Percentiles rank a stretch among this genome's conserved stretches.
Evolutionary conservation across 2,329 filamentous ascomycete genomes (phyloP).

Genomic region (Claviceps sp.): DNA sequence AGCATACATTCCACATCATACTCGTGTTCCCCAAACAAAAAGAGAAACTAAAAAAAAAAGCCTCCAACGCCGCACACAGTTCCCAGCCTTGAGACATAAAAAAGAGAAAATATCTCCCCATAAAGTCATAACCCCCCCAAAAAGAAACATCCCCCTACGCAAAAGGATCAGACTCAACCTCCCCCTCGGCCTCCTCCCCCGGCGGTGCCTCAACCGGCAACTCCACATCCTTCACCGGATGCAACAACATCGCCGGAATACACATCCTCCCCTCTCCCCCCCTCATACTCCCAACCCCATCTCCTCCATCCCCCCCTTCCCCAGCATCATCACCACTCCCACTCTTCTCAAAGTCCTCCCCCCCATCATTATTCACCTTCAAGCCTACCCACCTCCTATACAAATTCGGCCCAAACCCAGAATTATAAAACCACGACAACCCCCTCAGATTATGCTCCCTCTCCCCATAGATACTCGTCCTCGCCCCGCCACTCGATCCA

Average conservation of each 20-base stretch:
- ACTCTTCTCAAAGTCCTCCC: constrained; percentile 60
- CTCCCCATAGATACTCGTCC: constrained; percentile 65
- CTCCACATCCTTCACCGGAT: constrained; percentile 72
- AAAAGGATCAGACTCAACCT: constrained; percentile 31
- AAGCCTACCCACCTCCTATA: constrained; percentile 81
- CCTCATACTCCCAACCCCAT: constrained; percentile 38
- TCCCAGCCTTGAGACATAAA: neutral
- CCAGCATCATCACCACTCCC: constrained; percentile 21
- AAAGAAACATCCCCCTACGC: constrained; percentile 11
- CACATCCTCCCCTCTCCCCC: constrained; percentile 79
- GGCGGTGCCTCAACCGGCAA: constrained; percentile 47
- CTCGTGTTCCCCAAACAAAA: neutral
- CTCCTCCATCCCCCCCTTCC: constrained; percentile 26
- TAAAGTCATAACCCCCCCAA: too few relatives aligned
- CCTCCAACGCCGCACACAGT: too few relatives aligned
- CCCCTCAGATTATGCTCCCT: constrained; percentile 81
- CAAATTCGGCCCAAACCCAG: constrained; percentile 65
- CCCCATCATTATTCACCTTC: constrained; percentile 64
- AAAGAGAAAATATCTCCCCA: constrained; percentile 9
- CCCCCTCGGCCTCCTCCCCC: constrained; percentile 28
- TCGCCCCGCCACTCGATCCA: constrained; percentile 59
- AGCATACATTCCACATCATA: too few relatives aligned
- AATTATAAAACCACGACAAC: constrained; percentile 85
- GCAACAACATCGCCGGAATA: constrained; percentile 74
- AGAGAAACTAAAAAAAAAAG: neutral